phyloP scores from a whole-genome alignment of 495 filamentous ascomycete genomes.

The Penicillium ochrochloron region DNA sequence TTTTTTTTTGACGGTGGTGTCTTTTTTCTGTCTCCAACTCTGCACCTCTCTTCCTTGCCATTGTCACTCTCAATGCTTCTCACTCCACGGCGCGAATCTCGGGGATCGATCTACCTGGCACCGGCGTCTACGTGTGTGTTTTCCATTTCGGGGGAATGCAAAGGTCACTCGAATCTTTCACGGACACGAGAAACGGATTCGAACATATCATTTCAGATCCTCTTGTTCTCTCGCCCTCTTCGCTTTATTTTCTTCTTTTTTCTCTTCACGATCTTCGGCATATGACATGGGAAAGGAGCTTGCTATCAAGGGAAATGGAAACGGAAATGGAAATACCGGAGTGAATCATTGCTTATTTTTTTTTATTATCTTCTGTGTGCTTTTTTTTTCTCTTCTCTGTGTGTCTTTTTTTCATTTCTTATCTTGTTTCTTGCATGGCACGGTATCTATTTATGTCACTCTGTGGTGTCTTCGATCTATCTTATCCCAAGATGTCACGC shows the following conservation, averaged over 20 bases:
- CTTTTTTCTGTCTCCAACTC: constrained; percentile 16
- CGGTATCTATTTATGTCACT: constrained; percentile 27
- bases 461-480: constrained; percentile 24
- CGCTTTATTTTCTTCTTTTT: constrained; percentile 8
- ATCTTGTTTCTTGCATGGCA: constrained; percentile 27
- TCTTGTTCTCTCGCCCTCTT: neutral
- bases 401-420: neutral
- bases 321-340: constrained; percentile 31
- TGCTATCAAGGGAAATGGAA: constrained; percentile 11
- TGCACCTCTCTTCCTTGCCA: constrained; percentile 21
- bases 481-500: constrained; percentile 25
- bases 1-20: constrained; percentile 32
- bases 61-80: constrained; percentile 31
- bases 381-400: constrained; percentile 1
- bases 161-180: constrained; percentile 8
- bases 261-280: constrained; percentile 31
- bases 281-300: constrained; percentile 29
- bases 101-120: constrained; percentile 21
- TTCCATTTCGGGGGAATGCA: constrained; percentile 9
- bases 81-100: constrained; percentile 10
- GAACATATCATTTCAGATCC: constrained; percentile 7
- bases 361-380: neutral
- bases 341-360: constrained; percentile 15
- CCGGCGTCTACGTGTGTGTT: constrained; percentile 32
- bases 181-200: constrained; percentile 7